Base-by-base conservation (phyloP, 306 rosid species). In the Senna siamea region DNA sequence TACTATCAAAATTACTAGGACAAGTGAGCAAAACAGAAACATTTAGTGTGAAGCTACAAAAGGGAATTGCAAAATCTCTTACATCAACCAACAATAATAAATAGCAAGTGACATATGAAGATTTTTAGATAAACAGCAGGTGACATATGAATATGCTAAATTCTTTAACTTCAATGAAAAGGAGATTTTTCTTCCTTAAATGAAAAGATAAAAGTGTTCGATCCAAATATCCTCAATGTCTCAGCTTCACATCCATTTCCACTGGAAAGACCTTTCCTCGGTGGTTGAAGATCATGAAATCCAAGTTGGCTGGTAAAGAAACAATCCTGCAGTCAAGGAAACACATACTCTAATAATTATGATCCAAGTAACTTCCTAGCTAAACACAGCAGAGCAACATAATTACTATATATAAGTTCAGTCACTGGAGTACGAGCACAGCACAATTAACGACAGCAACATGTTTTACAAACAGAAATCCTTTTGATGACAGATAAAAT, bases 271-370 rank as follows among this genome's bases (percentile, higher is more conserved):
- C 87, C 76, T 72, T 90, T 73, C 96, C 87, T 65, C 98, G 87
- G 78, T 90, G 94, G 78, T 92, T 92, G 87, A 92, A 92, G 78
- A 87, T 81, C 92, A 90, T 88, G 59, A 92, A 92, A 84, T 92
- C 98, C 53, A 79, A 76, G 81, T 87, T 92, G 66, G 75, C 91
- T 35, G 94, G 95, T 68, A 92, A 85, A 73, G 89, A 87, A 70
- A 88, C 94, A 47, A 90, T 80, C 86, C 98, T 90, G 87, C 82
- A 84, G 43, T 76, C 51, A 81, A 53, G 72, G 83, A 61, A 73
- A 72, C 46, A 66, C 50, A 83, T 35, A 47, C 43, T 1, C 9
- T 17, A 35, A 70, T 47, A 26, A 83, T 62, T 79, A 8, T 28
- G 11, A n/a, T n/a, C n/a, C n/a, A n/a, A n/a, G n/a, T n/a, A n/a